These are phyloP conservation scores for Suillus subluteus DNA, from an alignment of 768 basidiomycete species.

Conservation along the genomic window DNA sequence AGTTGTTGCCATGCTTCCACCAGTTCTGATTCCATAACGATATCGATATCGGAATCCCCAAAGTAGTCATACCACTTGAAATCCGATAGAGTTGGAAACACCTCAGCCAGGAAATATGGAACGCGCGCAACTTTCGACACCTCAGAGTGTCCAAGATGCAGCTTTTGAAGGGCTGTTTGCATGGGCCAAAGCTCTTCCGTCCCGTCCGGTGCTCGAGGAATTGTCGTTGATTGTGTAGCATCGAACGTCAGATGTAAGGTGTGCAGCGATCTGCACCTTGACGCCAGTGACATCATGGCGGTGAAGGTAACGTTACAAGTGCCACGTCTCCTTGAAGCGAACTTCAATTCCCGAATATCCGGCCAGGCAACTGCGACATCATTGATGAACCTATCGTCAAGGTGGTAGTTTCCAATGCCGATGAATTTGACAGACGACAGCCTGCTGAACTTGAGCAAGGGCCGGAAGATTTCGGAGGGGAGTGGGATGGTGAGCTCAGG, in stretches of 20 bases:
- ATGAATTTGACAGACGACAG: background rate
- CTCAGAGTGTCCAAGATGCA: background rate
- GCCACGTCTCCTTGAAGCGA: background rate
- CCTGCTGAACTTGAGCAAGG: background rate
- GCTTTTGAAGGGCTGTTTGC: background rate
- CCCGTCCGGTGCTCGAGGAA: background rate
- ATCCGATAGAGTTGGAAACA: background rate
- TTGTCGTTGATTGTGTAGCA: background rate
- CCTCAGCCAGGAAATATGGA: background rate
- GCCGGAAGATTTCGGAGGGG: background rate
- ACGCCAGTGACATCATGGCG: constrained; percentile 1
- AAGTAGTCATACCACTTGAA: background rate
- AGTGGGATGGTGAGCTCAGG: background rate
- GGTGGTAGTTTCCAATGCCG: background rate
- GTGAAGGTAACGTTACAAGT: background rate
- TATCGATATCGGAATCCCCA: no score
- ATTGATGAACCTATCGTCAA: background rate
- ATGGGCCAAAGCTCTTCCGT: background rate
- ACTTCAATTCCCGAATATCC: background rate
- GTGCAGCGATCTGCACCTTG: background rate
- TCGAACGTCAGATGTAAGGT: background rate
- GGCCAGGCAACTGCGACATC: constrained; percentile 5
- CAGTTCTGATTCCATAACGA: no score
- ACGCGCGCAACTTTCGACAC: background rate
- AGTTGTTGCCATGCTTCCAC: no score